Conservation (phyloP, 2,329 filamentous ascomycete species). For the Arthrobotrys entomopaga region DNA sequence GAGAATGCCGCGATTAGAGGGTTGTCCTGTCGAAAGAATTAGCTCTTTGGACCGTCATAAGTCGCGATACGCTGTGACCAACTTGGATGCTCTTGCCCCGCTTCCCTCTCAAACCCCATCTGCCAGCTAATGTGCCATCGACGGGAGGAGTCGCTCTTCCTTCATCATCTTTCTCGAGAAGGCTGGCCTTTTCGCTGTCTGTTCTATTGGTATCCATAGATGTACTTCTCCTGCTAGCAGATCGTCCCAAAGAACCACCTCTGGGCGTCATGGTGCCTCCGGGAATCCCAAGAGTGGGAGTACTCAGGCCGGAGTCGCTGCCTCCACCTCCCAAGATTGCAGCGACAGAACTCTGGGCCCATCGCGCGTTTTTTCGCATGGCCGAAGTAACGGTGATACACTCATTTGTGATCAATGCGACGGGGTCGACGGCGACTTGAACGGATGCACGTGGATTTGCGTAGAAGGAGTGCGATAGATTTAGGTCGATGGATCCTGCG, state of each 20-base stretch:
- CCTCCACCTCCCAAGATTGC: constrained; percentile 84
- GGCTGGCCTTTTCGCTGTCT: constrained; percentile 32
- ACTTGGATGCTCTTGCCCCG: constrained; percentile 88
- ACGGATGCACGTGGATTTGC: constrained; percentile 53
- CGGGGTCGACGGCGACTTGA: constrained; percentile 82
- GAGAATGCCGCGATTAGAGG: constrained; percentile 95
- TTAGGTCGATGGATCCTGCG: constrained; percentile 35
- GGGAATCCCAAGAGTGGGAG: constrained; percentile 53
- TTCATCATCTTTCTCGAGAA: constrained; percentile 56
- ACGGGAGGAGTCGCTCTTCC: constrained; percentile 61
- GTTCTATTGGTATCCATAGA: constrained; percentile 63
- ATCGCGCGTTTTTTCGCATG: constrained; percentile 96
- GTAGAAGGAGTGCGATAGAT: constrained; percentile 42
- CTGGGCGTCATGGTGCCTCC: constrained; percentile 45
- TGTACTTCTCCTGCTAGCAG: constrained; percentile 60
- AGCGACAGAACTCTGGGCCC: constrained; percentile 93
- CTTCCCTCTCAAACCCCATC: constrained; percentile 94
- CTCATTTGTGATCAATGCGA: constrained; percentile 95
- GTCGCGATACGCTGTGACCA: constrained; percentile 26
- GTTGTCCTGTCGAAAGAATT: constrained; percentile 73
- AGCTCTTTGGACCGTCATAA: not conserved
- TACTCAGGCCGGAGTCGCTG: constrained; percentile 60
- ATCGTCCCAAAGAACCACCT: constrained; percentile 46
- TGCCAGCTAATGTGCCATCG: constrained; percentile 75
- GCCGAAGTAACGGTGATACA: constrained; percentile 98